Evolutionary conservation across 768 basidiomycete species (phyloP).

Genomic region (Rhizopogon vulgaris): DNA sequence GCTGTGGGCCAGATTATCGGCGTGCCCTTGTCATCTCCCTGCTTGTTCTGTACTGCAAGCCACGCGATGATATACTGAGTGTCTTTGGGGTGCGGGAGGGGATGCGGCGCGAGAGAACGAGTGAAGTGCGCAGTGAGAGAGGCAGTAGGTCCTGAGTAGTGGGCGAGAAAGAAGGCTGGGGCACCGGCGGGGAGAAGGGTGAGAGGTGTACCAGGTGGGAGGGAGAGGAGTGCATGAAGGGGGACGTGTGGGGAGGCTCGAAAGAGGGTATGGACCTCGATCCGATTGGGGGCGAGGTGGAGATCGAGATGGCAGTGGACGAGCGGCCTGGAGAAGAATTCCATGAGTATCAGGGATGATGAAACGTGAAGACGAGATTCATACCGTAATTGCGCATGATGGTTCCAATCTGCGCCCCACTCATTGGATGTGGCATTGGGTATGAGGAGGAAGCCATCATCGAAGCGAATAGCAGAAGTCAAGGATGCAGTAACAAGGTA

Average conservation of each 20-base stretch:
- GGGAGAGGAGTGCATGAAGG: slow-evolving; percentile 34
- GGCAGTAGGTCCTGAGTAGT: slow-evolving; percentile 63
- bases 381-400: slow-evolving; percentile 43
- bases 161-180: slow-evolving; percentile 67
- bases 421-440: slow-evolving; percentile 38
- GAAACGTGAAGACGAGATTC: neutral
- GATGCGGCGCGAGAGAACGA: slow-evolving; percentile 42
- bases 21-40: slow-evolving; percentile 76
- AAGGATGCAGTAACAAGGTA: slow-evolving; percentile 45
- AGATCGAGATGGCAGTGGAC: slow-evolving; percentile 57
- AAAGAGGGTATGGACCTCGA: slow-evolving; percentile 64
- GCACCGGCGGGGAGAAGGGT: slow-evolving; percentile 63
- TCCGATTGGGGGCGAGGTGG: slow-evolving; percentile 36
- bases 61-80: slow-evolving; percentile 59
- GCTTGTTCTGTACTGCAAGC: slow-evolving; percentile 70
- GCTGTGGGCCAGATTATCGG: slow-evolving; percentile 65
- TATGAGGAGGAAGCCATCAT: slow-evolving; percentile 59
- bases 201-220: slow-evolving; percentile 60
- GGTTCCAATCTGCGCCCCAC: slow-evolving; percentile 65
- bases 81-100: slow-evolving; percentile 10
- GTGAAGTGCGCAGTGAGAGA: slow-evolving; percentile 59
- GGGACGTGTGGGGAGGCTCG: slow-evolving; percentile 53
- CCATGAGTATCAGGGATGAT: neutral
- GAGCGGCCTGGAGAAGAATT: slow-evolving; percentile 40
- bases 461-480: slow-evolving; percentile 42